Conservation (phyloP, 331 rosid genomes). For the Dryas integrifolia region DNA sequence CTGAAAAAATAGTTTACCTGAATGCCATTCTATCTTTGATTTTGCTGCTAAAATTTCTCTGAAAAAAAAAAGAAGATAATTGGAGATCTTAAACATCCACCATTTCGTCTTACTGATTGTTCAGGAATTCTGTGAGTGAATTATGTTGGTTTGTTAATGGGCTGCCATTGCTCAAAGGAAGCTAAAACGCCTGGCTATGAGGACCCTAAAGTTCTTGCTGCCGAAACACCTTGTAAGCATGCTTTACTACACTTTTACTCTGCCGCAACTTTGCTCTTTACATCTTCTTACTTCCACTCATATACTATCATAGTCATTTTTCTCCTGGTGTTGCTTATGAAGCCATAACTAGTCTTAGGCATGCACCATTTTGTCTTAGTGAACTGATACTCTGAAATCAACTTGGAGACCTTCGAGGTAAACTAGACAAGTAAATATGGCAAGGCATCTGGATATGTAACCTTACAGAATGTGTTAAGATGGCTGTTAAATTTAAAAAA, state of each 20-base stretch:
- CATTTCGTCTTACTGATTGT: neutral
- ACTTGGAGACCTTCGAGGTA: neutral
- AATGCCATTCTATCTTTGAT: neutral
- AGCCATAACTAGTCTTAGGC: constrained; percentile 1
- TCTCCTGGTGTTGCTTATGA: neutral
- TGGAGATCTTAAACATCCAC: neutral
- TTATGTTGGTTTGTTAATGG: constrained; percentile 52
- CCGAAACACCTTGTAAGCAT: constrained; percentile 86
- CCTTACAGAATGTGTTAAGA: neutral
- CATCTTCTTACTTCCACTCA: constrained; percentile 8
- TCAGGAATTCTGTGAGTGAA: constrained; percentile 23
- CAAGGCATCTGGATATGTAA: neutral
- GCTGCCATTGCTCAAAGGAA: constrained; percentile 58
- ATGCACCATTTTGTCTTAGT: neutral
- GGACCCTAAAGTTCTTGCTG: constrained; percentile 68
- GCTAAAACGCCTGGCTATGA: constrained; percentile 51
- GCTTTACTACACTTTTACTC: constrained; percentile 27
- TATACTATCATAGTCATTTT: neutral
- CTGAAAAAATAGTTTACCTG: neutral
- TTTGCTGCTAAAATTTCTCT: neutral
- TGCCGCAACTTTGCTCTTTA: constrained; percentile 24
- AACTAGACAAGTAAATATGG: neutral
- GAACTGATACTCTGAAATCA: constrained; percentile 4
- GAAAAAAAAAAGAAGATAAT: neutral
- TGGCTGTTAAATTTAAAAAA: no score